phyloP scores from a whole-genome alignment of 345 rosid genomes.

The Brassica juncea region DNA sequence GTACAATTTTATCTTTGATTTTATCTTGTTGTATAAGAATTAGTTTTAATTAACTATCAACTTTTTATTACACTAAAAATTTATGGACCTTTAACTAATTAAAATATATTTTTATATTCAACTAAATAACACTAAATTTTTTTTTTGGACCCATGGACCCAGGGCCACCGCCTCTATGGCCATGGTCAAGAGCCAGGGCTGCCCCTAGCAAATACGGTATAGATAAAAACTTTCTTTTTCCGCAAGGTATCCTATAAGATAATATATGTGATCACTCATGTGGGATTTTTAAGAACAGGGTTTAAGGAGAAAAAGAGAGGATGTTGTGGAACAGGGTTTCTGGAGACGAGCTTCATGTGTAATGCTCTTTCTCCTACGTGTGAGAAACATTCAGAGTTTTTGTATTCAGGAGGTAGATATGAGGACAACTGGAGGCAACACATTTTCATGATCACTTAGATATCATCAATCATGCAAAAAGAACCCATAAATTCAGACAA shows the following conservation, averaged over 20 bases:
- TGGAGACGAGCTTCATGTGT: constrained; percentile 47
- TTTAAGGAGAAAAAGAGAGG: constrained; percentile 46
- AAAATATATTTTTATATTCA: too few species aligned
- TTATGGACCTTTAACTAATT: too few species aligned
- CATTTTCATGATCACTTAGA: constrained; percentile 4
- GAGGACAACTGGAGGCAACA: constrained; percentile 38
- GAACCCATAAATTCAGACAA: constrained; percentile 8
- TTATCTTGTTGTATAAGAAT: too few species aligned
- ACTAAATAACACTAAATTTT: too few species aligned
- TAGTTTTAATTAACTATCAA: too few species aligned
- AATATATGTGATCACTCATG: background rate
- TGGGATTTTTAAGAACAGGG: constrained; percentile 34
- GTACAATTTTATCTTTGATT: too few species aligned
- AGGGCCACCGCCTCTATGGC: too few species aligned
- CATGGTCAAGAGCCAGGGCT: too few species aligned
- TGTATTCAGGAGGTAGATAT: background rate
- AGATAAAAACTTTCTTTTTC: background rate
- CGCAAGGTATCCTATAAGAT: background rate
- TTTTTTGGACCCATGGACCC: too few species aligned
- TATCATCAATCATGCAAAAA: constrained; percentile 5
- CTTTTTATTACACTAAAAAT: too few species aligned
- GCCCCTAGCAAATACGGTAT: constrained; percentile 52
- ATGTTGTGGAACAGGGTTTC: constrained; percentile 52
- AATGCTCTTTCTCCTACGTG: constrained; percentile 41
- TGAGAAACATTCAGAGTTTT: constrained; percentile 35